Conservation (phyloP, 805 yeast species). For the Sungouiella blattae region DNA sequence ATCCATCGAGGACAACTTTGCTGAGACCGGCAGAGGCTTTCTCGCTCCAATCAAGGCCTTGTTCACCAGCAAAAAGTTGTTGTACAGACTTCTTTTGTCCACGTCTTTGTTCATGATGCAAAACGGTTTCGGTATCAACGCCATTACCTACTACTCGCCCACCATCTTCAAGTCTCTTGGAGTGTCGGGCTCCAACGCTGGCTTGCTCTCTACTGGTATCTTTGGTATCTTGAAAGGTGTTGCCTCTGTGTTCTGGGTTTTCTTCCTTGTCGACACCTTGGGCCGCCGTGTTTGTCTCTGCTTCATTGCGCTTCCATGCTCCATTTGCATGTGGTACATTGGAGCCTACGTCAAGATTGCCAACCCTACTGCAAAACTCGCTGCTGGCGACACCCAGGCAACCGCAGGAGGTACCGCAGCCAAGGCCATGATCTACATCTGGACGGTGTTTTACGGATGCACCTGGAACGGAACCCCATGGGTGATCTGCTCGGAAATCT, state of each 20-base stretch:
- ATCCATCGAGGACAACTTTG: constrained; percentile 23
- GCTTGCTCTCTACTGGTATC: constrained; percentile 50
- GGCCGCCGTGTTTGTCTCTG: constrained; percentile 45
- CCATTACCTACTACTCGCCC: constrained; percentile 53
- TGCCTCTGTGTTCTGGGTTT: constrained; percentile 43
- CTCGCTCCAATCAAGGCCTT: constrained; percentile 38
- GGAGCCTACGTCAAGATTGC: constrained; percentile 45
- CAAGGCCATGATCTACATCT: constrained; percentile 42
- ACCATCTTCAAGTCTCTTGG: constrained; percentile 49
- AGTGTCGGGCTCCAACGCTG: constrained; percentile 41
- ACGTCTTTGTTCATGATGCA: constrained; percentile 41
- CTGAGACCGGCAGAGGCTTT: constrained; percentile 34
- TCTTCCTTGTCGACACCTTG: constrained; percentile 42
- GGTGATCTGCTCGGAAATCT: constrained; percentile 46
- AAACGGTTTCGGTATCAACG: constrained; percentile 47
- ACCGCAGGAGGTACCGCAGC: constrained; percentile 43
- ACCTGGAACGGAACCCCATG: constrained; percentile 48
- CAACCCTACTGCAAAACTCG: constrained; percentile 21
- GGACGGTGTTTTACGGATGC: constrained; percentile 43
- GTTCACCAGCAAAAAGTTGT: constrained; percentile 23
- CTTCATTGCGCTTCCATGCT: constrained; percentile 36
- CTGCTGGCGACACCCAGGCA: constrained; percentile 19
- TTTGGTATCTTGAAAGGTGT: constrained; percentile 48
- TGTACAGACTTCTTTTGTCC: constrained; percentile 36
- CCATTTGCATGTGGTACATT: constrained; percentile 45